phyloP scores from a whole-genome alignment of 345 rosid genomes.

The Capsella bursapastoris region DNA sequence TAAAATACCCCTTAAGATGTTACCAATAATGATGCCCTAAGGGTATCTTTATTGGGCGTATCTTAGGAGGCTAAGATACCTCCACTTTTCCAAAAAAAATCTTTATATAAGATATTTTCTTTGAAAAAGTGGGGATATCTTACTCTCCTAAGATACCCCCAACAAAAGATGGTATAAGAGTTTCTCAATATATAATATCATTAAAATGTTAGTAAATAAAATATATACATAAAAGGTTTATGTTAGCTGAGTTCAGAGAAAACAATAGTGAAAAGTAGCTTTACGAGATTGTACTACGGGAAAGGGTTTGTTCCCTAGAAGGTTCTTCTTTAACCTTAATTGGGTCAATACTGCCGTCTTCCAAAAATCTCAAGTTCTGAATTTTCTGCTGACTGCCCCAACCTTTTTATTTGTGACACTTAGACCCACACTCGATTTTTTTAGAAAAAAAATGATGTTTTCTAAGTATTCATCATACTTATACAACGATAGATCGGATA shows the following conservation, averaged over 20 bases:
- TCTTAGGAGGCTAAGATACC: too few relatives aligned
- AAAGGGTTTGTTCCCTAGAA: not conserved
- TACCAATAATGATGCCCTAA: too few relatives aligned
- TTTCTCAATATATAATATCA: not conserved
- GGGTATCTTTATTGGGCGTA: too few relatives aligned
- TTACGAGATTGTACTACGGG: not conserved
- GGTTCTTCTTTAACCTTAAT: slow-evolving; percentile 9
- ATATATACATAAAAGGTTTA: too few relatives aligned
- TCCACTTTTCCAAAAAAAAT: too few relatives aligned
- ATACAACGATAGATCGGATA: not conserved
- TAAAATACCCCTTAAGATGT: too few relatives aligned
- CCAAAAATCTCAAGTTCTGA: slow-evolving; percentile 11
- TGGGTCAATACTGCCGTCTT: slow-evolving; percentile 55
- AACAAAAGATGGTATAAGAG: too few relatives aligned
- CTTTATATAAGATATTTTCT: too few relatives aligned
- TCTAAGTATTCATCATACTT: not conserved
- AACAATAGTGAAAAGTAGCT: not conserved
- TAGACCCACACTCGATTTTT: not conserved
- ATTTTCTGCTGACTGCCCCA: not conserved
- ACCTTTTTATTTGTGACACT: slow-evolving; percentile 26
- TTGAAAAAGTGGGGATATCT: too few relatives aligned
- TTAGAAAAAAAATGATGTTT: not conserved
- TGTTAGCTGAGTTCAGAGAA: too few relatives aligned
- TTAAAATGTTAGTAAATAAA: too few relatives aligned
- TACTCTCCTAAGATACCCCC: too few relatives aligned